Evolutionary conservation across 2,329 filamentous ascomycete genomes (phyloP), one percentile per base, ranked within the genome.

Genomic region (Colletotrichum zoysiae): DNA sequence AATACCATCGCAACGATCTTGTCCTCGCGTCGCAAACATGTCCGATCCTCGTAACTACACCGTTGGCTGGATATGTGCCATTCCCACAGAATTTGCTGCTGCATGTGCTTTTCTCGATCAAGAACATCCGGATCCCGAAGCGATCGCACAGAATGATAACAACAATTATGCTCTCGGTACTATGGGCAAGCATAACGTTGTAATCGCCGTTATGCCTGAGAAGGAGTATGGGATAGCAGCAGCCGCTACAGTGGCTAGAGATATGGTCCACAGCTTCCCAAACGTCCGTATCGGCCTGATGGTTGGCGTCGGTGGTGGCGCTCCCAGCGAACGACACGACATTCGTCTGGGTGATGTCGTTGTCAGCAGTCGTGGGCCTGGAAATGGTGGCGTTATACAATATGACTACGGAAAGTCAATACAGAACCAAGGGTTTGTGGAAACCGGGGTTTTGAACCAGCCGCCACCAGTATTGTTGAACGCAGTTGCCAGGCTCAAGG

Each of bases 121-220:
- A 44, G 3, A 58, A 18, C 33, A 58, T 23, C 12, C n/a, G 1
- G 20, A n/a, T 4, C 60, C 46, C 14, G 23, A n/a, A n/a, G 8
- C 20, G n/a, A 8, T 42, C 20, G 14, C n/a, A 1, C n/a, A 50
- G 4, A 40, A 53, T 51, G 46, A 63, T 9, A 53, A 30, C 23
- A 63, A 76, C 38, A 30, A 6, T 3, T 84, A 84, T 64, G 74
- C 74, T 4, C 72, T 80, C 0, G 82, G 81, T 1, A 65, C 57
- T 0, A 78, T 83, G 1, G 77, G 77, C 0, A 67, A 69, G 18
- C 80, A 83, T 61, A 80, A 83, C 46, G 74, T 83, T 8, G 81
- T 81, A 11, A 78, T 84, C 18, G 75, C 75, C 9, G 71, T 64
- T 1, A 55, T 81, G 9, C 78, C 79, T 0, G 65, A 75, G 11